phyloP scores from a whole-genome alignment of 495 filamentous ascomycete genomes.

The Lepidopterella palustris region DNA sequence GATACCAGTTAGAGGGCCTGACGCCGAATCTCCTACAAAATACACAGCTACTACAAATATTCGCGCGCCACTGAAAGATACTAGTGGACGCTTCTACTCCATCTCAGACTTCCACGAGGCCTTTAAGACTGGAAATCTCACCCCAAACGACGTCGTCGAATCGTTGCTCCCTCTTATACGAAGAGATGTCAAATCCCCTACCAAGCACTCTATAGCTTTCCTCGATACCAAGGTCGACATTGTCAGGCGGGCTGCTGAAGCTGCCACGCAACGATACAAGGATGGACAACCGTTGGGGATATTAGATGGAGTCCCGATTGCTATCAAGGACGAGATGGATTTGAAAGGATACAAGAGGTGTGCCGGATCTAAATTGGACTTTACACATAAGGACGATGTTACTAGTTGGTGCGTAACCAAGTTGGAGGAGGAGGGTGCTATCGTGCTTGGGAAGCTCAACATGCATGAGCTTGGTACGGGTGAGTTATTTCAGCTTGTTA shows the following conservation, averaged over 20 bases:
- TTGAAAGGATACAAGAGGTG: conserved; percentile 66
- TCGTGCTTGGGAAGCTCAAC: conserved; percentile 76
- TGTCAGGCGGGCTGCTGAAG: conserved; percentile 60
- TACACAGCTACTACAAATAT: conserved; percentile 16
- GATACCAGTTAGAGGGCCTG: conserved; percentile 51
- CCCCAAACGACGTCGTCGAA: conserved; percentile 64
- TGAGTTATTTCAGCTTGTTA: conserved; percentile 29
- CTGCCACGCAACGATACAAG: conserved; percentile 63
- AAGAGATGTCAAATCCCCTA: conserved; percentile 43
- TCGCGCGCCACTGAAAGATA: conserved; percentile 24
- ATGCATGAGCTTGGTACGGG: conserved; percentile 88
- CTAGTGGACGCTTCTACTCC: conserved; percentile 47
- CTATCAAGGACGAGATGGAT: conserved; percentile 79
- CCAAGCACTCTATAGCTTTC: conserved; percentile 63
- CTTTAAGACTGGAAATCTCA: conserved; percentile 60
- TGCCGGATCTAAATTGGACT: conserved; percentile 45
- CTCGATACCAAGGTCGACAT: conserved; percentile 52
- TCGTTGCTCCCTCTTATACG: conserved; percentile 63
- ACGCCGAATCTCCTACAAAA: conserved; percentile 18
- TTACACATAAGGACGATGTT: conserved; percentile 41
- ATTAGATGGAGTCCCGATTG: conserved; percentile 80
- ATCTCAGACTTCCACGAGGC: conserved; percentile 69
- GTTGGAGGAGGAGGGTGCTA: conserved; percentile 69
- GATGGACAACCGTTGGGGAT: conserved; percentile 55
- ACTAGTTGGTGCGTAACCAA: conserved; percentile 71